Evolutionary conservation across 148 eudicot genomes (phyloP).

Genomic region (Pouteria glomerata): DNA sequence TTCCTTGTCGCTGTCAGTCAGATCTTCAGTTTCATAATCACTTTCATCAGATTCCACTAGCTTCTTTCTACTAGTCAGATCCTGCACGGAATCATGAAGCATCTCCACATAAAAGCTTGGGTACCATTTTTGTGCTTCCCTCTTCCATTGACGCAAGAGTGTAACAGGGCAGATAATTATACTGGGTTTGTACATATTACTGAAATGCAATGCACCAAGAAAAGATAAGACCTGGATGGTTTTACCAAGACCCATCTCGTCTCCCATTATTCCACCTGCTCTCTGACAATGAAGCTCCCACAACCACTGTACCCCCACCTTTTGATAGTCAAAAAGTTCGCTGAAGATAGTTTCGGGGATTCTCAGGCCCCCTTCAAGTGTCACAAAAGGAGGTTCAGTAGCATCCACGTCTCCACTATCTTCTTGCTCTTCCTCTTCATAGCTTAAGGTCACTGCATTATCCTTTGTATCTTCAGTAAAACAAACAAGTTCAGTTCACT

Average conservation of each 20-base stretch:
- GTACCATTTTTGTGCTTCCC: slow-evolving; percentile 93
- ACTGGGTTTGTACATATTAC: slow-evolving; percentile 92
- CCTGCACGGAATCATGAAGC: slow-evolving; percentile 86
- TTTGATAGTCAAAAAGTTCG: slow-evolving; percentile 90
- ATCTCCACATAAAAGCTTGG: slow-evolving; percentile 86
- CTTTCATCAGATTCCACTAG: slow-evolving; percentile 50
- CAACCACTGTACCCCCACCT: slow-evolving; percentile 96
- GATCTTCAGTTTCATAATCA: slow-evolving; percentile 65
- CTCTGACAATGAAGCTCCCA: slow-evolving; percentile 99
- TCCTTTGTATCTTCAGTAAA: slow-evolving; percentile 34
- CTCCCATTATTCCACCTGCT: slow-evolving; percentile 98
- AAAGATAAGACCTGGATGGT: slow-evolving; percentile 88
- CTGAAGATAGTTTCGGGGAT: slow-evolving; percentile 70
- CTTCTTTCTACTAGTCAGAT: slow-evolving; percentile 44
- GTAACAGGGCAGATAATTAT: slow-evolving; percentile 93
- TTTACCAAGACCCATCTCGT: slow-evolving; percentile 99
- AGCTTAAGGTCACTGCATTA: slow-evolving; percentile 26
- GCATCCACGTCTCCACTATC: slow-evolving; percentile 43
- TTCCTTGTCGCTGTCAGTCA: slow-evolving; percentile 46
- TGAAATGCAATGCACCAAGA: slow-evolving; percentile 90
- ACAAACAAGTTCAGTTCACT: slow-evolving; percentile 8
- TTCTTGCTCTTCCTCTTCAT: slow-evolving; percentile 42
- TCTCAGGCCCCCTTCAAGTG: slow-evolving; percentile 88
- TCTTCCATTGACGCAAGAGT: slow-evolving; percentile 87
- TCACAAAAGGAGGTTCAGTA: slow-evolving; percentile 42